These are phyloP conservation scores for Boletus coccyginus DNA, from an alignment of 768 basidiomycete species.

Conservation along the genomic window DNA sequence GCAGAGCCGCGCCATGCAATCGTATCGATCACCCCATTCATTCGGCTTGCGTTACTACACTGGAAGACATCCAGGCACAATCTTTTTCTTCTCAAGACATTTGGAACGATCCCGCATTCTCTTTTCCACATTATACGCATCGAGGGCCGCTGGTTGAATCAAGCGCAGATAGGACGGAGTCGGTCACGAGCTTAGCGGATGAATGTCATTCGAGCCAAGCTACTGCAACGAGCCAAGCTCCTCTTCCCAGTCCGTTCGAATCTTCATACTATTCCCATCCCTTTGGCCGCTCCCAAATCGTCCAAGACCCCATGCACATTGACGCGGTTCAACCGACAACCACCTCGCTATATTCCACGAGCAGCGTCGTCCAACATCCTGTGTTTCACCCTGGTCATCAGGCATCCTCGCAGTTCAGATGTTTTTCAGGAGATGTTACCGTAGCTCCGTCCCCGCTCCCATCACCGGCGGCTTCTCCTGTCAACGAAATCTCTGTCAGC, in stretches of 20 bases:
- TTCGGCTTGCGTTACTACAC: background rate
- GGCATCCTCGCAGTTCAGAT: background rate
- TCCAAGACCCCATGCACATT: background rate
- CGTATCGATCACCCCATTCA: background rate
- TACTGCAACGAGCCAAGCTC: too few relatives aligned
- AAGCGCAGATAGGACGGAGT: background rate
- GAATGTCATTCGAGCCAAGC: background rate
- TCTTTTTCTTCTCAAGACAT: background rate
- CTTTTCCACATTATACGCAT: background rate
- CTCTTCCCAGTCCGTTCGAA: background rate
- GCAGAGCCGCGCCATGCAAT: background rate
- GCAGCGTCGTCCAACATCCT: background rate
- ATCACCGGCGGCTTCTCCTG: background rate
- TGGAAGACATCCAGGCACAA: background rate
- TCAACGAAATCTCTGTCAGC: background rate
- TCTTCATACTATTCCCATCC: background rate
- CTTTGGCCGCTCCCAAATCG: background rate
- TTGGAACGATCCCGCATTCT: background rate
- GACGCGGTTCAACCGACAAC: background rate
- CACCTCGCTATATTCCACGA: background rate
- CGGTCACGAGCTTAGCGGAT: background rate
- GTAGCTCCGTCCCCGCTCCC: background rate
- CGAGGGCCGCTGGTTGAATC: background rate
- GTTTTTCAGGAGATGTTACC: background rate
- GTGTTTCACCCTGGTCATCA: background rate